These are phyloP conservation scores for Talaromyces amestolkiae DNA, from an alignment of 2,329 filamentous ascomycete genomes.

Conservation along the genomic window DNA sequence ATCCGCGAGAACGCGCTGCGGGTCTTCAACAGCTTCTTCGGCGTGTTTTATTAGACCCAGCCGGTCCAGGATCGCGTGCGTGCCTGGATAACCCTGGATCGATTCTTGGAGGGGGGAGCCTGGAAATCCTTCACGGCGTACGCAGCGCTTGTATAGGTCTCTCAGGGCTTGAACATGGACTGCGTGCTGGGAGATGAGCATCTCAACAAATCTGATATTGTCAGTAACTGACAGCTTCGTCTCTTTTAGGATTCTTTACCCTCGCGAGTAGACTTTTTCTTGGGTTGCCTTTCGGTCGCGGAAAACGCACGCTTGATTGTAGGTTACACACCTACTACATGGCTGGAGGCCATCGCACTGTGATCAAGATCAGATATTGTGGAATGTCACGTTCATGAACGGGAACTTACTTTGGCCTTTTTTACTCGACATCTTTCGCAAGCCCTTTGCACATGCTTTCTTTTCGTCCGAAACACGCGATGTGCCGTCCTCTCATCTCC, in stretches of 20 bases:
- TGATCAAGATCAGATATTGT: constrained; percentile 1
- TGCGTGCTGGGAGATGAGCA: constrained; percentile 45
- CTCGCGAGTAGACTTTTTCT: constrained; percentile 45
- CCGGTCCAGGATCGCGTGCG: constrained; percentile 44
- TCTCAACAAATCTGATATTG: constrained; percentile 41
- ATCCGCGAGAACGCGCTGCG: constrained; percentile 34
- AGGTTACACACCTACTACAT: constrained; percentile 44
- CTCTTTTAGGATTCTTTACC: constrained; percentile 28
- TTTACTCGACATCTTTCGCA: constrained; percentile 48
- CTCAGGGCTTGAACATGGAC: constrained; percentile 44
- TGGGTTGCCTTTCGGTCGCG: constrained; percentile 45
- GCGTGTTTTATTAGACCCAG: constrained; percentile 45
- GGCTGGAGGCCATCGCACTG: constrained; percentile 48
- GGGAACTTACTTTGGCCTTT: constrained; percentile 41
- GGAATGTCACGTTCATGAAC: not conserved
- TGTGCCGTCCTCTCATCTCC: constrained; percentile 37
- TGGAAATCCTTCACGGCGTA: constrained; percentile 44
- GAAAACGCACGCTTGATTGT: constrained; percentile 46
- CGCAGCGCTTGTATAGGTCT: constrained; percentile 41
- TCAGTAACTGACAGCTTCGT: not conserved
- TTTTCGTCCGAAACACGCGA: constrained; percentile 43
- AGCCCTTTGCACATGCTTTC: constrained; percentile 46
- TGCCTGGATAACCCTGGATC: constrained; percentile 41
- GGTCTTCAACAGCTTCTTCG: constrained; percentile 39
- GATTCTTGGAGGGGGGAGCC: constrained; percentile 41